Evolutionary conservation across 306 rosid species (phyloP).

Genomic region (Astragalus membranaceus): DNA sequence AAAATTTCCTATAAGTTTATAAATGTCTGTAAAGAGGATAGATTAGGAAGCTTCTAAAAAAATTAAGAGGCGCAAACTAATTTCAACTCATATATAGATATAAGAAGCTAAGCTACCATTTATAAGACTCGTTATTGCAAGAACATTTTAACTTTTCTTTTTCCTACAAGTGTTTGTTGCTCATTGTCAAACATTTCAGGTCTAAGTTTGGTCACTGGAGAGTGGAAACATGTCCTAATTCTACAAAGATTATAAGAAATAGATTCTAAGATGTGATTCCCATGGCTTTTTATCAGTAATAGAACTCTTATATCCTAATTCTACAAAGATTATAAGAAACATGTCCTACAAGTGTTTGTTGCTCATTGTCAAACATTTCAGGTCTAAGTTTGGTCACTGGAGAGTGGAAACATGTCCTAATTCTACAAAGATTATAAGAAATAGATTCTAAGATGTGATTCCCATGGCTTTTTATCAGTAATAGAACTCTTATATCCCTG

Average conservation of each 20-base stretch:
- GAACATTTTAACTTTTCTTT: not conserved
- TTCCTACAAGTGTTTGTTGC: not conserved
- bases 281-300: not conserved
- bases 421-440: not conserved
- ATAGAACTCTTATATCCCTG: not conserved
- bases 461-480: not conserved
- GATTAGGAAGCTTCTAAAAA: not conserved
- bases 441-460: not conserved
- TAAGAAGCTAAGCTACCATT: not conserved
- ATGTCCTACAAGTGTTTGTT: not conserved
- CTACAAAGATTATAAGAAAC: no score
- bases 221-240: not conserved
- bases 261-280: conserved; percentile 1
- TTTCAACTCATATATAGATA: no score
- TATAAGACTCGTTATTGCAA: not conserved
- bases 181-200: not conserved
- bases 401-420: not conserved
- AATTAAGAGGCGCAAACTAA: not conserved
- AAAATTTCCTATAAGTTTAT: not conserved
- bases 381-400: not conserved
- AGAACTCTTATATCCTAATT: not conserved
- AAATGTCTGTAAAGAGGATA: not conserved
- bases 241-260: not conserved
- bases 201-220: not conserved
- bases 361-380: not conserved